Base-by-base conservation (phyloP, 2,329 filamentous ascomycete genomes). In the Phialophora verrucosa region DNA sequence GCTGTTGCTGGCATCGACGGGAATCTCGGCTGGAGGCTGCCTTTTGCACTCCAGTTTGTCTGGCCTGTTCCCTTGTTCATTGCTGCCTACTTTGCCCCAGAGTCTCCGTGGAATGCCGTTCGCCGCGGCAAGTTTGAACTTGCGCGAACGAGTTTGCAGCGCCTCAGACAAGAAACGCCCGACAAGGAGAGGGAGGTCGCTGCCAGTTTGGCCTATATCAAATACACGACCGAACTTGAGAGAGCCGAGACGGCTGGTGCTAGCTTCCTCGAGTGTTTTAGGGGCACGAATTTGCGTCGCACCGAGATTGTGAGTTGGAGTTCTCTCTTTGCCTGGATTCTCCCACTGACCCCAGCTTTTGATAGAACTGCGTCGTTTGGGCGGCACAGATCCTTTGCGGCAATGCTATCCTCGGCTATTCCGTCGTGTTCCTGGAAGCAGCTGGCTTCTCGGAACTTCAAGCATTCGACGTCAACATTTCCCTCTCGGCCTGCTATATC, bases 381-480 rank as follows among this genome's bases (percentile, higher is more conserved):
- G 75, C 76, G 1, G 73, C 77, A 42, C 77, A 80, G 62, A 77
- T 77, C 38, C 73, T 81, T 5, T 76, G 77, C 44, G 78, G 79
- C 17, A 75, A 77, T 59, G 74, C 77, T 23, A 70, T 79, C 7
- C 72, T 79, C 4, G 76, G 73, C 0, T 81, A 79, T 65, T 74
- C 76, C 0, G 76, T 78, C 1, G 73, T 76, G 1, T 81, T 81
- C 55, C 75, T 79, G 4, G 72, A 80, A 61, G 74, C 74, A 0
- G 79, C 79, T 0, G 79, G 79, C 0, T 78, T 80, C 62, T 74
- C 71, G 6, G 71, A 76, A 29, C 65, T 77, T 1, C 74, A 79
- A 54, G 74, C 79, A 0, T 80, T 80, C 59, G 74, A 80, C 53
- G 71, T 81, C 60, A 78, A 78, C 64, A 79, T 80, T 54, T 78